A percentile compares a stretch with the other conserved stretches of the same genome.
Evolutionary conservation across 768 basidiomycete species (phyloP).

Genomic region (Clavaria fumosa): DNA sequence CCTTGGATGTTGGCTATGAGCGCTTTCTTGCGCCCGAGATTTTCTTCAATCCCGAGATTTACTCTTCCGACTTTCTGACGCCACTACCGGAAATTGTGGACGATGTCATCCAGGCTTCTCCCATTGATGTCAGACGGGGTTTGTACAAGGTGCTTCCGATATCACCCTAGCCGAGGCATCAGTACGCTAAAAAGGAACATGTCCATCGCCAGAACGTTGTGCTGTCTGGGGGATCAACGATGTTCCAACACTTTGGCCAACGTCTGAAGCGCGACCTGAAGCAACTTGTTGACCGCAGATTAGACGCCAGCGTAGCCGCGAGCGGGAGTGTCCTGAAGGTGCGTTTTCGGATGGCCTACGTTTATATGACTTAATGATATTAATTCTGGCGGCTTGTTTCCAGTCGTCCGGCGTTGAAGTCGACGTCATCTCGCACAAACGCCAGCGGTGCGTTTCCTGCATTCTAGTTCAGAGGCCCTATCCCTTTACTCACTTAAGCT

Average conservation of each 20-base stretch:
- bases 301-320: conserved; percentile 58
- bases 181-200: background rate
- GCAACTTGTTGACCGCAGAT: conserved; percentile 80
- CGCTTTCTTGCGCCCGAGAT: conserved; percentile 98
- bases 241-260: conserved; percentile 99
- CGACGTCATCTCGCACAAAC: conserved; percentile 96
- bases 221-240: conserved; percentile 90
- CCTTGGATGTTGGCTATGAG: conserved; percentile 91
- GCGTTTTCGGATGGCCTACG: conserved; percentile 10
- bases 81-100: conserved; percentile 95
- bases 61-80: conserved; percentile 93
- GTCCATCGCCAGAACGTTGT: conserved; percentile 71
- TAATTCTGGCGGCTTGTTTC: background rate
- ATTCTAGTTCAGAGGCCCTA: background rate
- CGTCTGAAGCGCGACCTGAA: conserved; percentile 92
- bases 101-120: conserved; percentile 86
- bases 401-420: conserved; percentile 96
- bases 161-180: too few relatives aligned
- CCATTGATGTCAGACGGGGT: conserved; percentile 93
- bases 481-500: conserved; percentile 8
- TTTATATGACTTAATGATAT: conserved; percentile 1
- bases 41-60: conserved; percentile 99
- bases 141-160: conserved; percentile 94
- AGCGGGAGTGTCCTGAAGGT: conserved; percentile 72
- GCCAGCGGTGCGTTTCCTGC: conserved; percentile 51